Percentiles rank a stretch among this genome's conserved stretches.
phyloP scores from a whole-genome alignment of 2,329 filamentous ascomycete genomes.

The Colletotrichum magnum region DNA sequence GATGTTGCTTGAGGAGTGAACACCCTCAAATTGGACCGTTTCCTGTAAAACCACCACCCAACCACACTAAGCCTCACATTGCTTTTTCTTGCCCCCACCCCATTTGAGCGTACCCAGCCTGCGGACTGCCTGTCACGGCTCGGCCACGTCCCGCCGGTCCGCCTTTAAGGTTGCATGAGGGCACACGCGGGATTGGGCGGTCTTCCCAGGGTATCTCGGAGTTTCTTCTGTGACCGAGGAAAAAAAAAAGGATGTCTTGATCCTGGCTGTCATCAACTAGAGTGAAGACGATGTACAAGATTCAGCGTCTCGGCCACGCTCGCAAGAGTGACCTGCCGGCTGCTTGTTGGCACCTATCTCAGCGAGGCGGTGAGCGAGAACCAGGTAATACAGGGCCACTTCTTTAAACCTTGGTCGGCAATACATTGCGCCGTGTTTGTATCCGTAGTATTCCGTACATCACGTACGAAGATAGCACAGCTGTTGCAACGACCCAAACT shows the following conservation, averaged over 20 bases:
- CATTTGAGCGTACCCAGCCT: not conserved
- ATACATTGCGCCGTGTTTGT: not conserved
- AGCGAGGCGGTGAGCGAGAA: slow-evolving; percentile 11
- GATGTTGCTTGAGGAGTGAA: not conserved
- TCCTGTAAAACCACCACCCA: not conserved
- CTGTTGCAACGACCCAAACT: slow-evolving; percentile 1
- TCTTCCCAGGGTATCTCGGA: not conserved
- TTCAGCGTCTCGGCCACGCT: too few species aligned
- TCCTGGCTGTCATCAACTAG: not conserved
- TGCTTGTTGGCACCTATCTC: not conserved
- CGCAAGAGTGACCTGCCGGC: too few species aligned
- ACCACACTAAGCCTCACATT: slow-evolving; percentile 17
- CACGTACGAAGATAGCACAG: not conserved
- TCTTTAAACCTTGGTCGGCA: too few species aligned
- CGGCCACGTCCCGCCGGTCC: slow-evolving; percentile 24
- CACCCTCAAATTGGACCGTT: too few species aligned
- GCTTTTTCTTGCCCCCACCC: slow-evolving; percentile 21
- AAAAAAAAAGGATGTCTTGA: not conserved
- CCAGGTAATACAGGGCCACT: not conserved
- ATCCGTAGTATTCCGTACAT: not conserved
- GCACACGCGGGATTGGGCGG: not conserved
- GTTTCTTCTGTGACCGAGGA: not conserved
- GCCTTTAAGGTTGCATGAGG: slow-evolving; percentile 34
- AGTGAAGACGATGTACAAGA: too few species aligned
- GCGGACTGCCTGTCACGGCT: slow-evolving; percentile 20